Base-by-base conservation (phyloP, 2,329 filamentous ascomycete genomes). In the Lecanoromycetidae sp. region DNA sequence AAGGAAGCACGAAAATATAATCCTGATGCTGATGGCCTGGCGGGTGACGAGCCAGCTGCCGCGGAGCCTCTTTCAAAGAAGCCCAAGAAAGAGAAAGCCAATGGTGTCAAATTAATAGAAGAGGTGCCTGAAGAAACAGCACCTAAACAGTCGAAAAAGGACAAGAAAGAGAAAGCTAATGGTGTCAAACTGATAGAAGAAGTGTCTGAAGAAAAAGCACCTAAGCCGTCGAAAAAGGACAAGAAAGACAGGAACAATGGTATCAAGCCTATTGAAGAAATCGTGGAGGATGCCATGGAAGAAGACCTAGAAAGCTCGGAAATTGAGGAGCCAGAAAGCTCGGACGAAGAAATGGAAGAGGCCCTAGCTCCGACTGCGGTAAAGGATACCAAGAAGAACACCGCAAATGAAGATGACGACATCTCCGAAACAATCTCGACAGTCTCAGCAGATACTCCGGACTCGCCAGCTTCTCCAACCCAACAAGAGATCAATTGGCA, bases 1-100 rank as follows among this genome's bases (percentile, higher is more conserved):
- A 94, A 93, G 70, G 87, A 95, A 66, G 84, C 84, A 9, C 77
- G 86, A 62, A 91, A 90, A 67, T 98, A 98, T 75, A 96, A 96
- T 66, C 75, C 79, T 40, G 88, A 96, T 61, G 91, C 87, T 45
- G 91, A 98, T 66, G 90, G 87, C 54, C 70, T 95, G 42, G 72
- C 72, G 51, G 78, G 77, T 39, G 77, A 85, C 57, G 81, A 82
- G 56, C 73, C 76, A 12, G 74, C 80, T 32, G 73, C 71, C 12
- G 68, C 69, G 23, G 61, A 29, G 33, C 48, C 46, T 17, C 23
- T 25, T 5, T 25, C 23, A 3, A 44, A 63, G 55, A 66, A 67
- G 40, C 57, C 66, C 22, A 50, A 47, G 20, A 45, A 55, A 39
- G 60, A 61, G 58, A 49, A 36, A 17, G 7, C 23, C 2, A 35